These are phyloP conservation scores for Trametes gibbosa DNA, from an alignment of 768 basidiomycete genomes.

Conservation along the genomic window DNA sequence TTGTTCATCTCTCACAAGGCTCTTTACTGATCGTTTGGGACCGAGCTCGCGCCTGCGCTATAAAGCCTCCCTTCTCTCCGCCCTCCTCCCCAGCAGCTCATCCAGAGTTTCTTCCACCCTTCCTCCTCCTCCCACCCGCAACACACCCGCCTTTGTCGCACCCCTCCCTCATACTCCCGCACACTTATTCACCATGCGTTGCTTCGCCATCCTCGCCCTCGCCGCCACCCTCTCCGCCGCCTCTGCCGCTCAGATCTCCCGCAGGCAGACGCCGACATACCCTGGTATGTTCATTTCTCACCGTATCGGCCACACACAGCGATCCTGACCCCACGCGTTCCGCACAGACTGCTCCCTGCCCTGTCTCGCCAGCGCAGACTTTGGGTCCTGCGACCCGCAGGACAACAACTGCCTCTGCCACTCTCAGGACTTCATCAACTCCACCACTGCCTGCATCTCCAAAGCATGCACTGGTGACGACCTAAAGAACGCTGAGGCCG, in stretches of 20 bases:
- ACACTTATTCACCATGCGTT: slow-evolving; percentile 47
- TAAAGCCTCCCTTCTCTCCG: slow-evolving; percentile 15
- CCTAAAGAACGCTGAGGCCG: slow-evolving; percentile 23
- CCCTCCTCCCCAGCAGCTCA: slow-evolving; percentile 18
- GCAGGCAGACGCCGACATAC: slow-evolving; percentile 7
- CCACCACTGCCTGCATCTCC: slow-evolving; percentile 30
- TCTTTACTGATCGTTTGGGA: slow-evolving; percentile 7
- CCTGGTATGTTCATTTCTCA: slow-evolving; percentile 7
- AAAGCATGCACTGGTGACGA: slow-evolving; percentile 25
- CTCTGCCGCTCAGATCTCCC: slow-evolving; percentile 18
- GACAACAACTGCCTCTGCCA: slow-evolving; percentile 51
- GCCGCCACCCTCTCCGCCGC: slow-evolving; percentile 35
- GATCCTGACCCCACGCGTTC: not conserved
- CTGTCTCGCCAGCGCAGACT: slow-evolving; percentile 47
- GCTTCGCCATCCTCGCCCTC: slow-evolving; percentile 39
- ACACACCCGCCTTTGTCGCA: slow-evolving; percentile 1
- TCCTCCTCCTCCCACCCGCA: no score
- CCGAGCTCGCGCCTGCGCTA: not conserved
- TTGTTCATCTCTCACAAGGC: slow-evolving; percentile 16
- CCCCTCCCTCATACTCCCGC: slow-evolving; percentile 16
- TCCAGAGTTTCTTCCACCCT: slow-evolving; percentile 10
- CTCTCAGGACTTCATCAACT: slow-evolving; percentile 25
- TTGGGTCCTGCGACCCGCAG: slow-evolving; percentile 42
- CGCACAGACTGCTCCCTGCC: slow-evolving; percentile 46
- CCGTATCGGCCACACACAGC: not conserved